Base-by-base conservation (phyloP, 352 stramenopile genomes). In the Halophytophthora polymorphica region DNA sequence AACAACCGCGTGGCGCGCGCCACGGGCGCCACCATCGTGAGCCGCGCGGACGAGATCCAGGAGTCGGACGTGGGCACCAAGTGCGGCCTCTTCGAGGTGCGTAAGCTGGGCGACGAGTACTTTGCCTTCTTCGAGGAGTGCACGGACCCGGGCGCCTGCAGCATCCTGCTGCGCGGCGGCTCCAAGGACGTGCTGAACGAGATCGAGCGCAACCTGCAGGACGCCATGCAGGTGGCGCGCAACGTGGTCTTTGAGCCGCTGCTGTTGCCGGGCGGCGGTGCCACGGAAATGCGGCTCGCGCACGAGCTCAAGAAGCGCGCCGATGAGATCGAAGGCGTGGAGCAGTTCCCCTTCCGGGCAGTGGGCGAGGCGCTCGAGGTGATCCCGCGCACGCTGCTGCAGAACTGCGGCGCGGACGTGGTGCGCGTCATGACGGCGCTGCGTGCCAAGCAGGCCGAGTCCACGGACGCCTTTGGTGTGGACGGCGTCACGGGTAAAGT, bases 121-220 rank as follows among this genome's bases (percentile, higher is more conserved):
- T 99, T 99, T 74, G 93, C 95, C 25, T 99, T 99, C 77, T 96
- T 99, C 47, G 96, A 99, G 61, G 84, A 99, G 39, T 99, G 98
- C 83, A 86, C 96, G 61, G 87, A 98, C 71, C 95, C 97, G 6
- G 98, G 98, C 60, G 97, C 98, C 13, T 99, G 97, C 74, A 99
- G 96, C 39, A 95, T 99, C 41, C 68, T 99, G 29, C 83, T 99
- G 21, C 88, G 98, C 43, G 98, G 98, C 48, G 98, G 96, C 40
- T 98, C 86, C 69, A 99, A 99, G 75, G 97, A 99, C 77, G 97
- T 99, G 21, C 83, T 99, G 40, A 99, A 99, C 81, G 98, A 99
- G 82, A 90, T 99, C 52, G 98, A 99, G 78, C 84, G 98, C 54
- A 99, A 99, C 73, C 79, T 99, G 23, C 90, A 98, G 61, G 98